Evolutionary conservation across 495 filamentous ascomycete genomes (phyloP), one percentile per base, ranked within the genome.

Genomic region (Entonaema liquescens): DNA sequence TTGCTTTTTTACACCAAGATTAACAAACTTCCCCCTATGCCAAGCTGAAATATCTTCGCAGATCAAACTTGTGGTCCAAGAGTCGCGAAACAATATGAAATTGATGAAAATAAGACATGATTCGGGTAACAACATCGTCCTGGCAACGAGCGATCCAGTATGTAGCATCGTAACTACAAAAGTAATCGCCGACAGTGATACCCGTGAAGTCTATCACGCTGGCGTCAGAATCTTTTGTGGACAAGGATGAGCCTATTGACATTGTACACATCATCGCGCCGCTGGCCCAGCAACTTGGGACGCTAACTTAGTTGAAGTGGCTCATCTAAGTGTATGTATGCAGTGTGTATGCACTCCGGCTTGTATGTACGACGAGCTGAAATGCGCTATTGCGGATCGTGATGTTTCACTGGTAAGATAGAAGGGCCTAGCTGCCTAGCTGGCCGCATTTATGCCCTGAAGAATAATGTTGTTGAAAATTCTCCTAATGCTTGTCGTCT

Each of bases 261-360:
- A 47, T 60, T 38, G 53, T 70, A 61, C 49, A 65, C 36, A 61
- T 63, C 55, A 61, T 54, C 59, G 31, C 38, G 29, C 50, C 59
- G 68, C 62, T 71, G 63, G 69, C 69, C 69, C 63, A 49, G 70
- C 64, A 72, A 72, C 70, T 68, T 59, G 70, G 68, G 59, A 36
- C 49, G 53, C 56, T 68, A 56, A 40, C 19, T 58, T 50, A 55
- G 65, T 38, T 38, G n/a, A 40, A 25, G 65, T 25, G 42, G 36
- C 36, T 57, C 17, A 36, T 33, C 52, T 23, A 62, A 53, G 29
- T 36, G 29, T 11, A 52, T 29, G 17, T 21, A 33, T 5, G 31
- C 11, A 1, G 26, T n/a, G 19, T 13, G 50, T 11, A 56, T 17
- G 26, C n/a, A 31, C 7, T 13, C 29, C 29, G n/a, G 28, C 6